Base-by-base conservation (phyloP, 108 stramenopile genomes). In the Cyclostephanos invisitatus region DNA sequence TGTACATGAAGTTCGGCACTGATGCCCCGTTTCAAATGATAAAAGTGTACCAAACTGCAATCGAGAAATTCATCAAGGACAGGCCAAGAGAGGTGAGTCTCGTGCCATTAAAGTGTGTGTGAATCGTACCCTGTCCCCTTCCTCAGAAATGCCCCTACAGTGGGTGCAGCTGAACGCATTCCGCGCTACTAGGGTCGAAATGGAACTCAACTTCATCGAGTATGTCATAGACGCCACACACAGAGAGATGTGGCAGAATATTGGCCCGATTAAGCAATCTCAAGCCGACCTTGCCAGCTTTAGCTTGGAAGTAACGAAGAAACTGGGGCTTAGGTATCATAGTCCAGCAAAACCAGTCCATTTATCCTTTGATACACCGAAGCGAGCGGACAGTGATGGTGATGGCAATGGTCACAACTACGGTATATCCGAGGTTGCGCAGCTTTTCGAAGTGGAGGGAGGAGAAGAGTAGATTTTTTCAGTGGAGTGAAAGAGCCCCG, bases 201-300 rank as follows among this genome's bases (percentile, higher is more conserved):
- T 75, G 73, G 83, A 84, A 42, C 60, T 75, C 11, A 79, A 79
- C 44, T 84, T 72, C 49, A 78, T 82, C 46, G 82, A 83, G 29
- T 77, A 78, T 32, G 72, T 82, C 20, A 68, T 82, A 18, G 62
- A 68, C 9, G 62, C 68, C 10, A 78, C 77, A 55, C 83, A 83
- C 44, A 32, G 73, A 50, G 83, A 83, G 50, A 66, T 68, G 63
- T 83, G 83, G 83, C 83, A 84, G 49, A 84, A 80, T 48, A 49
- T 80, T 57, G 83, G 74, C 0, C 79, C 78, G 9, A 72, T 84
- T 28, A 50, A 80, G 15, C 44, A 71, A 60, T 61, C 64, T 46
- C 50, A 80, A 47, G 78, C 83, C 25, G 83, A 83, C 54, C 37
- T 83, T 25, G 67, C 83, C 22, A 75, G 68, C 46, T 83, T 78